These are phyloP conservation scores for Biscogniauxia sp. DNA, from an alignment of 2,329 filamentous ascomycete species.

Conservation along the genomic window DNA sequence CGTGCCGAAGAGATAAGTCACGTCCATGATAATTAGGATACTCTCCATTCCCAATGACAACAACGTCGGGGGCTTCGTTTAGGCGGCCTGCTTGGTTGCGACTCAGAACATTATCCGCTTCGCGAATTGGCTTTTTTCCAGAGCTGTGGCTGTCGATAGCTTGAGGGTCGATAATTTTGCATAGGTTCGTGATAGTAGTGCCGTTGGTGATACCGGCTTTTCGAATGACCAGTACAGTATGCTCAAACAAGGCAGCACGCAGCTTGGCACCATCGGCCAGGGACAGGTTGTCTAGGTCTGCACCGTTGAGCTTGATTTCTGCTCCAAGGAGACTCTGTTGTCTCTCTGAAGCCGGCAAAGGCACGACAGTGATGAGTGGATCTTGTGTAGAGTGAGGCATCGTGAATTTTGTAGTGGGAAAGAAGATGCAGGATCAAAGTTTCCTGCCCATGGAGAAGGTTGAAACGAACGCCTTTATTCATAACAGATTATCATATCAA, in stretches of 20 bases:
- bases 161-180: not conserved
- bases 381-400: not conserved
- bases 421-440: not conserved
- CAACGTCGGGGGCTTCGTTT: not conserved
- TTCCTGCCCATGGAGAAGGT: not conserved
- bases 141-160: not conserved
- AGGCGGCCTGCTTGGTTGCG: not conserved
- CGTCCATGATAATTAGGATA: not conserved
- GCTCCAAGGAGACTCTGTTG: not conserved
- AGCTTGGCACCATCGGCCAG: not conserved
- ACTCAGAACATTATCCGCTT: not conserved
- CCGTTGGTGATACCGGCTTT: not conserved
- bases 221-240: not conserved
- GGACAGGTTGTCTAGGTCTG: not conserved
- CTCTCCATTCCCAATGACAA: not conserved
- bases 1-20: not conserved
- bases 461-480: not conserved
- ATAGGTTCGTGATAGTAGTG: not conserved
- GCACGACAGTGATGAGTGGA: not conserved
- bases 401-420: not conserved
- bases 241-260: not conserved
- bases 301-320: not conserved
- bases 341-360: not conserved
- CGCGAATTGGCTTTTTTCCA: not conserved
- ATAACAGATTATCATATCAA: not conserved